Evolutionary conservation across 2,329 filamentous ascomycete species (phyloP), one percentile per base, ranked within the genome.

Genomic region (Diaporthe sp.): DNA sequence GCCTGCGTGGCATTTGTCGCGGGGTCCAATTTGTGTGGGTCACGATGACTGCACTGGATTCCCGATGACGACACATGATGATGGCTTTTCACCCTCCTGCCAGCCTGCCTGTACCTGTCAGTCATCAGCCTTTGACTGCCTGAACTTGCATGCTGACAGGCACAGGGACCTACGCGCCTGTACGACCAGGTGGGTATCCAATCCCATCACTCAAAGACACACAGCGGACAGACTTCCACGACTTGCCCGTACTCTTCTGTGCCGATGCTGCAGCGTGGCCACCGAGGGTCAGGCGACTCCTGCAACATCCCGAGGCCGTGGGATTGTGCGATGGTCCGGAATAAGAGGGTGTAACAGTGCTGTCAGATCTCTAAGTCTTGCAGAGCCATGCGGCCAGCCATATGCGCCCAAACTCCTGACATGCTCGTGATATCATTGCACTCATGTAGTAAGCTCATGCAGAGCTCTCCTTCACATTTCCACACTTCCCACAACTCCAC

Each of bases 401-500:
- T 9, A 28, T 49, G 68, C 17, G 57, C 31, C 17, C 39, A 53
- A 53, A 71, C 28, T n/a, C 42, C 42, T 31, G 13, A 19, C n/a
- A 71, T 71, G 57, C 44, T 62, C n/a, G 46, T 73, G 57, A 61
- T 58, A 25, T 53, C 70, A 46, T 73, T 42, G 25, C 49, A 22
- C 37, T 25, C 25, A 46, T 37, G n/a, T 25, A 34, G 49, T 79
- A 79, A 79, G 83, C 13, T 73, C 58, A 73, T 78, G 78, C 80
- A 70, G 87, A 90, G 76, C 81, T 86, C 15, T 87, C 84, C 82
- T 91, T 91, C 82, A 91, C 86, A 77, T 83, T 86, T 2, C 89
- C 89, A 79, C 90, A 92, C 4, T 84, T 81, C 25, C 86, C 87
- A 78, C 90, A 92, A 34, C 87, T 89, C 89, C 90, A 91, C 88